Percentiles rank a stretch among this genome's conserved stretches.
These are phyloP conservation scores for Leccinum incarnatum DNA, from an alignment of 768 basidiomycete genomes.

Conservation along the genomic window DNA sequence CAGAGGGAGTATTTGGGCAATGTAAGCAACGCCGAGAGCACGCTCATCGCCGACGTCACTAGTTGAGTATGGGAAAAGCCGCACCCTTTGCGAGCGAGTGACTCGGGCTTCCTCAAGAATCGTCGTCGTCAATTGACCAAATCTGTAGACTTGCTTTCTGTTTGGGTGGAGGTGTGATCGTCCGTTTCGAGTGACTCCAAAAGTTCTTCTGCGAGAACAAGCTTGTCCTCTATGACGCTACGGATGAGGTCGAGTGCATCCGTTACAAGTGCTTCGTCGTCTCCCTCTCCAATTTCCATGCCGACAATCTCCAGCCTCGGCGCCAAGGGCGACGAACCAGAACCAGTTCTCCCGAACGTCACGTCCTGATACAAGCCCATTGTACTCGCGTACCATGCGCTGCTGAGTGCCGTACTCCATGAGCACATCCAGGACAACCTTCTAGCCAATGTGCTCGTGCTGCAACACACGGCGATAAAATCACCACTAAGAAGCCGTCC, in stretches of 20 bases:
- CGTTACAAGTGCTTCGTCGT: conserved; percentile 63
- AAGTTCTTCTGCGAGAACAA: conserved; percentile 58
- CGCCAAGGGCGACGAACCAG: conserved; percentile 36
- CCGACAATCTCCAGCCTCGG: conserved; percentile 69
- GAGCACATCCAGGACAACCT: conserved; percentile 75
- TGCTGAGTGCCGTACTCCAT: conserved; percentile 67
- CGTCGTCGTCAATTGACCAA: conserved; percentile 78
- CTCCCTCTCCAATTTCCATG: conserved; percentile 60
- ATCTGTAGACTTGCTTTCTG: conserved; percentile 58
- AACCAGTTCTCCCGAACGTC: conserved; percentile 49
- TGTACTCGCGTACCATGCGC: conserved; percentile 38
- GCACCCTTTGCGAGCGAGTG: conserved; percentile 44
- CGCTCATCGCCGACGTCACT: conserved; percentile 78
- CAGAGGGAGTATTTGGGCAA: conserved; percentile 74
- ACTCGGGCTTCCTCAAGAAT: conserved; percentile 73
- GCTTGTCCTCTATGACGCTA: conserved; percentile 70
- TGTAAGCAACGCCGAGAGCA: conserved; percentile 73
- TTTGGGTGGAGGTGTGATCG: conserved; percentile 34
- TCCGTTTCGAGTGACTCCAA: conserved; percentile 59
- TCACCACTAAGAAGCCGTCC: conserved; percentile 75
- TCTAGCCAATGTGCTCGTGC: conserved; percentile 84
- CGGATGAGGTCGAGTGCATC: conserved; percentile 79
- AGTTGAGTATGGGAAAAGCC: conserved; percentile 52
- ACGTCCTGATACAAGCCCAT: conserved; percentile 48
- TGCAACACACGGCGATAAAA: conserved; percentile 69